Percentiles rank a stretch among this genome's conserved stretches.
phyloP scores from a whole-genome alignment of 495 filamentous ascomycete genomes.

The Cercophora samala region DNA sequence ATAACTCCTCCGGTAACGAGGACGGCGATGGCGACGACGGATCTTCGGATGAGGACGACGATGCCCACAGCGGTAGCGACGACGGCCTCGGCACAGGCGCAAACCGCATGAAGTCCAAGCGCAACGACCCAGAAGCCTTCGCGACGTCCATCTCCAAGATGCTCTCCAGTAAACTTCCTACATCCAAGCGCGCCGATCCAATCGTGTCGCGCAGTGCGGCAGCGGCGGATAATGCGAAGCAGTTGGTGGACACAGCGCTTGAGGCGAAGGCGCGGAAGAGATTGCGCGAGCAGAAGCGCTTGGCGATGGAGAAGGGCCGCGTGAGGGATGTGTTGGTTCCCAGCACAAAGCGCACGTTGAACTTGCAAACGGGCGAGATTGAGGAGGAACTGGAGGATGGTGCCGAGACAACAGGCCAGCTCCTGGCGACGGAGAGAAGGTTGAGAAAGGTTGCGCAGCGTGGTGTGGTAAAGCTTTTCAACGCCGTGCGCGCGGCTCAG shows the following conservation, averaged over 20 bases:
- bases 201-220: constrained; percentile 75
- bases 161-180: constrained; percentile 78
- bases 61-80: constrained; percentile 36
- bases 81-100: constrained; percentile 34
- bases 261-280: constrained; percentile 75
- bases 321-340: constrained; percentile 74
- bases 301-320: constrained; percentile 79
- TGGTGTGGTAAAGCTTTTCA: constrained; percentile 92
- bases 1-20: constrained; percentile 33
- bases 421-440: constrained; percentile 73
- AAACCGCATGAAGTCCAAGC: constrained; percentile 55
- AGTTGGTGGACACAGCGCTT: constrained; percentile 68
- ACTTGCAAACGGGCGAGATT: constrained; percentile 42
- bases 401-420: constrained; percentile 48
- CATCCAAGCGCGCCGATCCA: constrained; percentile 75
- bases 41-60: constrained; percentile 32
- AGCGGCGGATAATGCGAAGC: constrained; percentile 61
- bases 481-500: constrained; percentile 89
- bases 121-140: constrained; percentile 87
- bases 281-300: constrained; percentile 74
- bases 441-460: constrained; percentile 83
- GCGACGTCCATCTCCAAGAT: constrained; percentile 89
- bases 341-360: constrained; percentile 39
- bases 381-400: constrained; percentile 41
- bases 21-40: constrained; percentile 26